Base-by-base conservation (phyloP, 306 rosid species). In the Cicer chorassanicum region DNA sequence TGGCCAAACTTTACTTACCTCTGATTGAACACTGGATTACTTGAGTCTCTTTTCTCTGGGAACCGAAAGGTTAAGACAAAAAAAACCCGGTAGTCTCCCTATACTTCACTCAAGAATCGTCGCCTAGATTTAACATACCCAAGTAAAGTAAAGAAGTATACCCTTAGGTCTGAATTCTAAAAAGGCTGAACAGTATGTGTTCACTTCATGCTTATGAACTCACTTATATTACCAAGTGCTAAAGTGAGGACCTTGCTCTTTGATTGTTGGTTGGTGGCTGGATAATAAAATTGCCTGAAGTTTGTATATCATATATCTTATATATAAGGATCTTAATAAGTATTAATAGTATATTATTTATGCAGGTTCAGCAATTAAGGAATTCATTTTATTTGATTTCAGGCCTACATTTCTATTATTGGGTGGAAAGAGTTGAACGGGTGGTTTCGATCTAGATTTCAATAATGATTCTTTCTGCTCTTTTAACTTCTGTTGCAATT, bases 401-500 rank as follows among this genome's bases (percentile, higher is more conserved):
- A 24, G 68, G 40, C 36, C 21, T 69, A 51, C 56, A 6, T 67
- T 66, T 84, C 65, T 71, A 72, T 74, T 74, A 44, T 13, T 9
- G 45, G 71, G 60, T 70, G 78, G 49, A 18, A 65, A 44, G 43
- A 68, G 62, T 41, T 53, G 62, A 81, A 14, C 72, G 15, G 54
- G 50, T 80, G 70, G 74, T 81, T 83, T 72, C 6, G 19, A 74
- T 41, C 70, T 38, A 15, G 62, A 62, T 82, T 77, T 68, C 55
- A 29, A 83, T 7, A 49, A 92, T 92, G 98, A 79, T 90, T 39
- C 87, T 92, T 21, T 92, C 91, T 24, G 96, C 98, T 8, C 88
- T 92, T 13, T 45, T 90, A 79, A 90, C 96, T 21, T 92, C 96
- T 1, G 98, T 92, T 9, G 96, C 87, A 51, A 92, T 92, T 82